A percentile compares a stretch with the other conserved stretches of the same genome.
Evolutionary conservation across 257 asterid species (phyloP).

Genomic region (Hygrophila difformis): DNA sequence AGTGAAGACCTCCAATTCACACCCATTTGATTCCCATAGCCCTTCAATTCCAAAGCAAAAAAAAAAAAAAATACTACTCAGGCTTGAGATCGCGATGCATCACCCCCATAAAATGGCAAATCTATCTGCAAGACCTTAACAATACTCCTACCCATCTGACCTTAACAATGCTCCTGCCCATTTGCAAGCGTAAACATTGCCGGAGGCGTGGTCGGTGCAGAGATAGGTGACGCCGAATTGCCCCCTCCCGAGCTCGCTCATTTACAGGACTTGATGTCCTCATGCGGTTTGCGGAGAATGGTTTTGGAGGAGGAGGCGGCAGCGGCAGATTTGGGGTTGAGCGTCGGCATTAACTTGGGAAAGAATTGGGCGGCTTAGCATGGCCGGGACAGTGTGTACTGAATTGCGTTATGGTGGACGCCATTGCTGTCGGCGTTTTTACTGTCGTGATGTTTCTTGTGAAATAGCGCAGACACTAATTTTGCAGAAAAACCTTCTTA

Average conservation of each 20-base stretch:
- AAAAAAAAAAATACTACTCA: too few species aligned
- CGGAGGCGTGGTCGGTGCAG: slow-evolving; percentile 43
- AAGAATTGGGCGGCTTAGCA: slow-evolving; percentile 39
- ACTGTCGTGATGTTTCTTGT: slow-evolving; percentile 19
- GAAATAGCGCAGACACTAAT: slow-evolving; percentile 44
- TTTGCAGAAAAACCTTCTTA: background rate
- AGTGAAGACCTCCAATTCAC: too few species aligned
- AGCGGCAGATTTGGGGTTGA: slow-evolving; percentile 27
- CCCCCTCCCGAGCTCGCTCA: slow-evolving; percentile 62
- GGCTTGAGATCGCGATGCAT: slow-evolving; percentile 88
- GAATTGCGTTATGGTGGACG: slow-evolving; percentile 30
- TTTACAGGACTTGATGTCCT: slow-evolving; percentile 43
- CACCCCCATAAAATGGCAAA: slow-evolving; percentile 84
- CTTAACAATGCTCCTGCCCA: slow-evolving; percentile 58
- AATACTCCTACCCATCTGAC: too few species aligned
- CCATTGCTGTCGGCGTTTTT: slow-evolving; percentile 22
- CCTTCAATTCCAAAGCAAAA: slow-evolving; percentile 52
- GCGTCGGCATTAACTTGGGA: slow-evolving; percentile 21
- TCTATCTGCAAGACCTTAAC: too few species aligned
- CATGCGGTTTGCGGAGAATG: slow-evolving; percentile 56
- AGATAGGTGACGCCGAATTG: slow-evolving; percentile 72
- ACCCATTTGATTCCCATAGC: too few species aligned
- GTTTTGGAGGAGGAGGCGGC: too few species aligned
- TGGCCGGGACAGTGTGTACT: slow-evolving; percentile 49
- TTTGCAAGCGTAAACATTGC: slow-evolving; percentile 60